Evolutionary conservation across 2,329 filamentous ascomycete species (phyloP).

Genomic region (Hypomyces rosellus): DNA sequence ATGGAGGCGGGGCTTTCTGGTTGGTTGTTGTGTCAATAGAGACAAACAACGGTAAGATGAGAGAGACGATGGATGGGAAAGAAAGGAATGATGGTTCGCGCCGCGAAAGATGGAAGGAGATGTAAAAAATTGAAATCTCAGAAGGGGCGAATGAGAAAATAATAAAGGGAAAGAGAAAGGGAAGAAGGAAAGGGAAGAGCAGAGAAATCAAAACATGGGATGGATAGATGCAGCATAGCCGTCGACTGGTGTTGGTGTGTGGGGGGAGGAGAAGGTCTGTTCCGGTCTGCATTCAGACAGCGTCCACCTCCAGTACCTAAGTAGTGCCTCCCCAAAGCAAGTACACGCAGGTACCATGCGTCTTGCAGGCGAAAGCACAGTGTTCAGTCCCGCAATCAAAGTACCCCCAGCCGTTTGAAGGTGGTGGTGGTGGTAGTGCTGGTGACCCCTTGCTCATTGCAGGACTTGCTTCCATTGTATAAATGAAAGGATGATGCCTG

Average conservation of each 20-base stretch:
- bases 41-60: background rate
- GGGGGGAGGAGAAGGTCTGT: background rate
- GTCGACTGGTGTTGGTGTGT: no score
- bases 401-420: background rate
- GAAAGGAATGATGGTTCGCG: background rate
- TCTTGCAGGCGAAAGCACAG: no score
- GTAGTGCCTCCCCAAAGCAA: no score
- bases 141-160: background rate
- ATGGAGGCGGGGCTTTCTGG: background rate
- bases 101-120: no score
- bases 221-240: no score
- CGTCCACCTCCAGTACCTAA: no score
- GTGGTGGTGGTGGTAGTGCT: background rate
- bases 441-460: background rate
- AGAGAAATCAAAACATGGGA: conserved; percentile 9
- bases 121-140: background rate
- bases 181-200: conserved; percentile 1
- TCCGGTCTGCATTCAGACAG: conserved; percentile 2
- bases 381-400: background rate
- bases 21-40: conserved; percentile 1
- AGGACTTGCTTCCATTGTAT: background rate
- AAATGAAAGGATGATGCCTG: background rate
- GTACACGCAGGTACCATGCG: no score
- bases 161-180: conserved; percentile 5
- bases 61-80: conserved; percentile 3